phyloP scores from a whole-genome alignment of 306 rosid genomes.

The Delonix regia region DNA sequence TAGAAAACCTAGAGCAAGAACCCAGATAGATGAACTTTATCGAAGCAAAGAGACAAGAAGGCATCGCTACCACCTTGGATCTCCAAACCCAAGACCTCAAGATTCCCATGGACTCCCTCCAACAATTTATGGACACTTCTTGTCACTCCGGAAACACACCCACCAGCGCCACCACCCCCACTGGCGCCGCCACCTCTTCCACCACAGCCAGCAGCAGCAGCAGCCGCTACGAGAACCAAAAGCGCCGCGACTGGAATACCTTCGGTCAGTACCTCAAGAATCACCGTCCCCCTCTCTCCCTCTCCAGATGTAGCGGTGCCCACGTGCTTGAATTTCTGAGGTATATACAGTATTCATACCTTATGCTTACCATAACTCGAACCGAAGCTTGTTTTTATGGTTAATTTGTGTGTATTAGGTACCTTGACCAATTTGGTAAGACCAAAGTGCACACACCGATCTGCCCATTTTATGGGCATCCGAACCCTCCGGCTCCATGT shows the following conservation, averaged over 20 bases:
- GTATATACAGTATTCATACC: background rate
- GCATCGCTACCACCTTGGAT: constrained; percentile 32
- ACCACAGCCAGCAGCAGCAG: constrained; percentile 34
- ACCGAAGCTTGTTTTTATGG: background rate
- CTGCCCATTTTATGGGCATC: constrained; percentile 95
- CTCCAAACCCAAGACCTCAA: constrained; percentile 27
- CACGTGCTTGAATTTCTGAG: constrained; percentile 97
- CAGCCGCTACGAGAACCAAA: constrained; percentile 96
- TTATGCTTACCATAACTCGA: background rate
- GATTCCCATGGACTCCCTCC: constrained; percentile 69
- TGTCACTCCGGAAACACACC: constrained; percentile 46
- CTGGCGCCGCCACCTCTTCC: constrained; percentile 51
- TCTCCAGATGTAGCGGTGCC: constrained; percentile 95
- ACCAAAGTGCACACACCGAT: constrained; percentile 93
- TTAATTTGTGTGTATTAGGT: constrained; percentile 34
- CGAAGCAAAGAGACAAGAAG: constrained; percentile 25
- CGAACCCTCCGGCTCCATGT: constrained; percentile 95
- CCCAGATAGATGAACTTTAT: constrained; percentile 13
- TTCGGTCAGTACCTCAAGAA: constrained; percentile 94
- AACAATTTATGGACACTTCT: constrained; percentile 61
- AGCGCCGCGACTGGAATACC: constrained; percentile 98
- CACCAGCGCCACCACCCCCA: constrained; percentile 9
- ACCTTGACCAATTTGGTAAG: constrained; percentile 94
- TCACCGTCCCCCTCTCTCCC: constrained; percentile 94
- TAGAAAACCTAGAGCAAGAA: constrained; percentile 51